A percentile compares a stretch with the other conserved stretches of the same genome.
Evolutionary conservation across 1,284 basidiomycete genomes (phyloP).

Genomic region (Papiliotrema laurentii): DNA sequence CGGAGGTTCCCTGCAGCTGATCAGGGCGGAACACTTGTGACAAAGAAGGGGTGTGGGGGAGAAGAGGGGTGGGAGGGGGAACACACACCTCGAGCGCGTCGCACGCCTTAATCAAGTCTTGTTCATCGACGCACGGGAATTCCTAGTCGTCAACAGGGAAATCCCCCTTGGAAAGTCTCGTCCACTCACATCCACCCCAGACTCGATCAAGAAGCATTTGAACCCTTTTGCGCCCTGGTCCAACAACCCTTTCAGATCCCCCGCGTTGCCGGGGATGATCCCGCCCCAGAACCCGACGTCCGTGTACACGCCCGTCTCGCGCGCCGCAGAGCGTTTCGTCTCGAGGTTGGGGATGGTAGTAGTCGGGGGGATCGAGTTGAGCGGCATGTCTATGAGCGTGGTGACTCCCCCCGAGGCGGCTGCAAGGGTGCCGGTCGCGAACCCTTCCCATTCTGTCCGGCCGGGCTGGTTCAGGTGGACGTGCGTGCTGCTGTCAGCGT

Average conservation of each 20-base stretch:
- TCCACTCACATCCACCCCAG: conserved; percentile 72
- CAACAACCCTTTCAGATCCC: conserved; percentile 55
- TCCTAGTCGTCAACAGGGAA: conserved; percentile 55
- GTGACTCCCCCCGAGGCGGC: conserved; percentile 87
- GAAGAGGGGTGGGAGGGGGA: too few species aligned
- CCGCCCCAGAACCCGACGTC: conserved; percentile 96
- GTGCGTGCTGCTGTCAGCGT: conserved; percentile 59
- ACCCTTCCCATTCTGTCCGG: conserved; percentile 76
- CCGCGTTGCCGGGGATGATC: conserved; percentile 77
- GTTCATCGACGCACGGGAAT: conserved; percentile 75
- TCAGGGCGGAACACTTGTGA: neutral
- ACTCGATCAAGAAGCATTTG: conserved; percentile 92
- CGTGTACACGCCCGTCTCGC: conserved; percentile 51
- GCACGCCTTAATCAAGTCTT: conserved; percentile 69
- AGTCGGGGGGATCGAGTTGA: conserved; percentile 91
- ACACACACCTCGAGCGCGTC: conserved; percentile 60
- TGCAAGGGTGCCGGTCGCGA: conserved; percentile 80
- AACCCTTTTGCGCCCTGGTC: conserved; percentile 81
- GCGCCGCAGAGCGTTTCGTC: conserved; percentile 65
- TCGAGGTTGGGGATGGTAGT: conserved; percentile 72
- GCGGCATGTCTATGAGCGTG: conserved; percentile 88
- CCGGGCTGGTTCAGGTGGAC: conserved; percentile 93
- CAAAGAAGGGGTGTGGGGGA: too few species aligned
- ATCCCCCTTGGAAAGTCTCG: neutral
- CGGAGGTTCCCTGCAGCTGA: conserved; percentile 54